These are phyloP conservation scores for Trichosanthes cucumerina DNA, from an alignment of 306 rosid genomes.

Conservation along the genomic window DNA sequence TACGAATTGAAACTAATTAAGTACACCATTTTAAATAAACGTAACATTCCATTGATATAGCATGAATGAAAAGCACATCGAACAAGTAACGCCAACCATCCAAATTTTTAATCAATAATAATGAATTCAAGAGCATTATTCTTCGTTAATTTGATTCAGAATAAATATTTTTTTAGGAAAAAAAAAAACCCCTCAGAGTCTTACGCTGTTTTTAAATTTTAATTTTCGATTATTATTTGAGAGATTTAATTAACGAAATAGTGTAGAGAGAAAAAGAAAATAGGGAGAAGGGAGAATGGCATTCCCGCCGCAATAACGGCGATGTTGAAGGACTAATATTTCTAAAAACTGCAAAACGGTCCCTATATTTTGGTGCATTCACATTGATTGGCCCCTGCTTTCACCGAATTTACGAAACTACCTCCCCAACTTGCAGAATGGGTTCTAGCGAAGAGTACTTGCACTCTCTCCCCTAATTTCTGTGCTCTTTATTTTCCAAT, in stretches of 20 bases:
- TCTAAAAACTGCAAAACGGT: slow-evolving; percentile 12
- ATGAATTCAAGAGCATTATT: neutral
- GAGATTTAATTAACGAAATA: neutral
- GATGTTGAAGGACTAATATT: slow-evolving; percentile 19
- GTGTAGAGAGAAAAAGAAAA: neutral
- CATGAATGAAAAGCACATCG: neutral
- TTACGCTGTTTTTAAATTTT: neutral
- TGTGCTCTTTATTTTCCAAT: neutral
- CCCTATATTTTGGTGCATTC: slow-evolving; percentile 11
- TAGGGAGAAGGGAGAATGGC: slow-evolving; percentile 5
- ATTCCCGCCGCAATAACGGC: slow-evolving; percentile 77
- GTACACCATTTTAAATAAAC: neutral
- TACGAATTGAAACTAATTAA: neutral
- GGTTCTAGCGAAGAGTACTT: neutral
- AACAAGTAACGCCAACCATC: slow-evolving; percentile 13
- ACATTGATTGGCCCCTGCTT: slow-evolving; percentile 2
- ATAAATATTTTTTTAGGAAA: too few species aligned
- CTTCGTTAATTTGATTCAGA: neutral
- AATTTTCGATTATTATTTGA: too few species aligned
- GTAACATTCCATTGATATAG: neutral
- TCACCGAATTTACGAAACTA: slow-evolving; percentile 27
- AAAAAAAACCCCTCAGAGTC: neutral
- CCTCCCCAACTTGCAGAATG: slow-evolving; percentile 28
- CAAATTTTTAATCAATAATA: slow-evolving; percentile 11
- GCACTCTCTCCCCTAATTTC: neutral